phyloP scores from a whole-genome alignment of 305 asterid genomes.

The Fraxinus greggii region DNA sequence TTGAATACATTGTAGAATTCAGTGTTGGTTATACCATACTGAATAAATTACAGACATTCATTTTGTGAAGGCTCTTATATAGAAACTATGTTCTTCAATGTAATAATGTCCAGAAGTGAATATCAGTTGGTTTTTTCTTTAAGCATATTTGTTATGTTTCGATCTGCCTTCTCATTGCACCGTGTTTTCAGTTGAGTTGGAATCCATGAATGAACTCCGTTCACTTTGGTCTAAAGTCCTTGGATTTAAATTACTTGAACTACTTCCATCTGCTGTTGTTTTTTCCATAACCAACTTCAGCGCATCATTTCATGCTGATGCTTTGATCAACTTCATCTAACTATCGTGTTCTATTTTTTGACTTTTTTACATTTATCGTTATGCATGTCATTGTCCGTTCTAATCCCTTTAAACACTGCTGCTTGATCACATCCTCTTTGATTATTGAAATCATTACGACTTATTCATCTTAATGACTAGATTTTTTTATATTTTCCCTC shows the following conservation, averaged over 20 bases:
- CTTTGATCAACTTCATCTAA: not conserved
- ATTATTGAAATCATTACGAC: not conserved
- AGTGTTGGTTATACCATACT: not conserved
- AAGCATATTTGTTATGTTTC: not conserved
- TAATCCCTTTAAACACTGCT: not conserved
- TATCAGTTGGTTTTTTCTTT: not conserved
- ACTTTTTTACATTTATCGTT: not conserved
- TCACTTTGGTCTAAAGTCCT: not conserved
- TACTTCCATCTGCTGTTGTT: not conserved
- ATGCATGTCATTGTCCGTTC: not conserved
- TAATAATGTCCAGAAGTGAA: not conserved
- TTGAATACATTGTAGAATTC: not conserved
- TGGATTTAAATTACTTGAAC: not conserved
- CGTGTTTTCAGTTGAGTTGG: not conserved
- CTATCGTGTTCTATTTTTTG: not conserved
- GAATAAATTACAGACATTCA: not conserved
- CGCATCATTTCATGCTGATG: not conserved
- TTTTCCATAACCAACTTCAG: not conserved
- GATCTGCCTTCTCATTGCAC: not conserved
- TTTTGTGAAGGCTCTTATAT: not conserved
- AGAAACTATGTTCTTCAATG: not conserved
- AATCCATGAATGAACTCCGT: not conserved
- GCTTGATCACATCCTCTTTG: not conserved
- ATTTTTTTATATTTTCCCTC: slow-evolving; percentile 12
- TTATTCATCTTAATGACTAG: not conserved